A percentile compares a stretch with the other conserved stretches of the same genome.
Conservation (phyloP, 495 filamentous ascomycete genomes). For the Neurospora intermedia region DNA sequence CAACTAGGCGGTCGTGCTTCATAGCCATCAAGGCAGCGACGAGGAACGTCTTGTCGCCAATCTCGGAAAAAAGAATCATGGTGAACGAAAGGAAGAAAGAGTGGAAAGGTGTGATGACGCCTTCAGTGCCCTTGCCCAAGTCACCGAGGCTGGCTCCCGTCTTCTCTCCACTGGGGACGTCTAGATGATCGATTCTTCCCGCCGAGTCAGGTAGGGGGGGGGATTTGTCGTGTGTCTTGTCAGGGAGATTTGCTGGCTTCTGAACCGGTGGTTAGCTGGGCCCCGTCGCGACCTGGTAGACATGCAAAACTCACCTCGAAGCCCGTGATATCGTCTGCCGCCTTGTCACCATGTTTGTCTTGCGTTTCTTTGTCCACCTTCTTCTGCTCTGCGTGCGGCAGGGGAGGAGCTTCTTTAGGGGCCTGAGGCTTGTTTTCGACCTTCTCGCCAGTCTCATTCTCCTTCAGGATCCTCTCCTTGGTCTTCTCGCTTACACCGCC, state of each 20-base stretch:
- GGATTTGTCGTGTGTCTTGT: constrained; percentile 68
- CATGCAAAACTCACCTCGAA: constrained; percentile 48
- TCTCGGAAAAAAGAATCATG: constrained; percentile 96
- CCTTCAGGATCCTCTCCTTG: constrained; percentile 52
- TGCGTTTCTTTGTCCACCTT: constrained; percentile 35
- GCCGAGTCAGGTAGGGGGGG: constrained; percentile 57
- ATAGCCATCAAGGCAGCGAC: constrained; percentile 98
- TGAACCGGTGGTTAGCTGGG: constrained; percentile 23
- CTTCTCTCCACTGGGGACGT: constrained; percentile 44
- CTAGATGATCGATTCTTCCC: constrained; percentile 53
- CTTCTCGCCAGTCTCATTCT: constrained; percentile 47
- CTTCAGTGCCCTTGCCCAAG: constrained; percentile 38
- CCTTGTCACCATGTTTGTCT: constrained; percentile 19
- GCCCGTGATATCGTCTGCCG: constrained; percentile 40
- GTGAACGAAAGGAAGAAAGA: constrained; percentile 86
- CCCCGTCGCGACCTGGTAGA: neutral
- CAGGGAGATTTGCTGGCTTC: constrained; percentile 76
- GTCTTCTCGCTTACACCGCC: constrained; percentile 79
- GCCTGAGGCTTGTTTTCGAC: constrained; percentile 64
- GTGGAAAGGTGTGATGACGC: constrained; percentile 74
- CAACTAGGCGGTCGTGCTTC: constrained; percentile 87
- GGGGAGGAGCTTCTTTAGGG: constrained; percentile 73
- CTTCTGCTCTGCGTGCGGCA: constrained; percentile 70
- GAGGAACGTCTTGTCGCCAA: constrained; percentile 97
- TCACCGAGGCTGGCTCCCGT: constrained; percentile 16